Conservation (phyloP, 1,284 basidiomycete species). For the Erythrobasidium hasegawianum region DNA sequence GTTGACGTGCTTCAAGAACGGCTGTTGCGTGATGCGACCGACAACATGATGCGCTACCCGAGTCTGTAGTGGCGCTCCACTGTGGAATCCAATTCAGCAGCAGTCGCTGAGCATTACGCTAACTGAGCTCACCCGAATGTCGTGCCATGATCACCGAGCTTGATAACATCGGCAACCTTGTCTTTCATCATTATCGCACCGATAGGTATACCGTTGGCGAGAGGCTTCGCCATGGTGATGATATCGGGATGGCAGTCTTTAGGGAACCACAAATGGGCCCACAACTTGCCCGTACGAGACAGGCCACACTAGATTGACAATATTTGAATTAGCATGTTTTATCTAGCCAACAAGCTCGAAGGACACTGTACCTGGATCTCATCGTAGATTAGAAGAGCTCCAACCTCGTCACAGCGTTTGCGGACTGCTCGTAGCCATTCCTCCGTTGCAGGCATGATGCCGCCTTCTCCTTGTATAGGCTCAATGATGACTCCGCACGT, state of each 20-base stretch:
- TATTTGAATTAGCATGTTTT: too few relatives aligned
- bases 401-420: constrained; percentile 80
- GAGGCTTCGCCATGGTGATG: constrained; percentile 95
- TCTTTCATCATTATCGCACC: constrained; percentile 92
- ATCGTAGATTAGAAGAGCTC: constrained; percentile 91
- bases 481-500: constrained; percentile 89
- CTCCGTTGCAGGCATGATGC: constrained; percentile 68
- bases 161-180: constrained; percentile 72
- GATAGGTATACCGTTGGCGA: constrained; percentile 93
- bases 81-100: constrained; percentile 58
- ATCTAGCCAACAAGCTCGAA: too few relatives aligned
- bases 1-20: constrained; percentile 58
- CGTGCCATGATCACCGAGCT: constrained; percentile 56
- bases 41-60: constrained; percentile 84
- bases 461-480: constrained; percentile 88
- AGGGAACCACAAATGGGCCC: constrained; percentile 86
- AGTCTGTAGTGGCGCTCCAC: constrained; percentile 89
- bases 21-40: constrained; percentile 61
- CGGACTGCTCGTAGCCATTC: constrained; percentile 78
- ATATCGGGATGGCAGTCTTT: constrained; percentile 93
- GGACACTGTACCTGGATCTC: constrained; percentile 90
- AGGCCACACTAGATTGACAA: constrained; percentile 87
- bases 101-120: neutral
- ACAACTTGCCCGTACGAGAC: constrained; percentile 85
- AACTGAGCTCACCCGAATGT: constrained; percentile 49